Percentiles rank a stretch among this genome's conserved stretches.
Evolutionary conservation across 1,284 basidiomycete species (phyloP).

Genomic region (Trametes hirsuta): DNA sequence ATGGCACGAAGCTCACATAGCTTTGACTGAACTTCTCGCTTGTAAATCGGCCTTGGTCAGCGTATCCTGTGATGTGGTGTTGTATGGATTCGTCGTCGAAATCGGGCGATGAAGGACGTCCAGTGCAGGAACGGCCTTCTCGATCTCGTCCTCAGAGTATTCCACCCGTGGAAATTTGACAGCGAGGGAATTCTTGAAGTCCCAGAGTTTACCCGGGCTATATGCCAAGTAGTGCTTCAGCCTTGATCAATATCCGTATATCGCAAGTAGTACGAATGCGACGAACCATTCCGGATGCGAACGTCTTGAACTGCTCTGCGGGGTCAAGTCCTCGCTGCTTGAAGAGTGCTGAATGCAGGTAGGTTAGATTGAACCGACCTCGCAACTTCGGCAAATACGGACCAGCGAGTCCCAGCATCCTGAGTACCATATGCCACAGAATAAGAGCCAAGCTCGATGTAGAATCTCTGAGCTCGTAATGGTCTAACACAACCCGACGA

Average conservation of each 20-base stretch:
- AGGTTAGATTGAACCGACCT: not conserved
- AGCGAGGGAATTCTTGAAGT: no score
- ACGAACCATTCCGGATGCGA: slow-evolving; percentile 34
- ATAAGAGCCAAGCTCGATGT: not conserved
- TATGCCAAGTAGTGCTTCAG: no score
- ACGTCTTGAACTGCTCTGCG: slow-evolving; percentile 30
- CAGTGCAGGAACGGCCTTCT: no score
- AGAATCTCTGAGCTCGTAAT: not conserved
- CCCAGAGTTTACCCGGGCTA: no score
- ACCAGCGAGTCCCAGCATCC: not conserved
- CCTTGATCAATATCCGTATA: no score
- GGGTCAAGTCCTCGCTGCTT: slow-evolving; percentile 34
- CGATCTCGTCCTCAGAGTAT: no score
- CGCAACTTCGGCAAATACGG: not conserved
- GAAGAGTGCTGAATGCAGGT: slow-evolving; percentile 39
- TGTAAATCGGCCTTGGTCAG: slow-evolving; percentile 15
- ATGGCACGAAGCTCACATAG: slow-evolving; percentile 3
- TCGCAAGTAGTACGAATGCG: not conserved
- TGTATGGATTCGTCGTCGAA: no score
- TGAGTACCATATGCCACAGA: not conserved
- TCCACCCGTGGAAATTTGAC: no score
- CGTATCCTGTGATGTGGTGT: not conserved
- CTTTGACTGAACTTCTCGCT: slow-evolving; percentile 16
- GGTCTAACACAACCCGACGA: not conserved
- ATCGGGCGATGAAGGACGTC: no score